Conservation (phyloP, 2,329 filamentous ascomycete genomes). For the Lasiodiplodia theobromae region DNA sequence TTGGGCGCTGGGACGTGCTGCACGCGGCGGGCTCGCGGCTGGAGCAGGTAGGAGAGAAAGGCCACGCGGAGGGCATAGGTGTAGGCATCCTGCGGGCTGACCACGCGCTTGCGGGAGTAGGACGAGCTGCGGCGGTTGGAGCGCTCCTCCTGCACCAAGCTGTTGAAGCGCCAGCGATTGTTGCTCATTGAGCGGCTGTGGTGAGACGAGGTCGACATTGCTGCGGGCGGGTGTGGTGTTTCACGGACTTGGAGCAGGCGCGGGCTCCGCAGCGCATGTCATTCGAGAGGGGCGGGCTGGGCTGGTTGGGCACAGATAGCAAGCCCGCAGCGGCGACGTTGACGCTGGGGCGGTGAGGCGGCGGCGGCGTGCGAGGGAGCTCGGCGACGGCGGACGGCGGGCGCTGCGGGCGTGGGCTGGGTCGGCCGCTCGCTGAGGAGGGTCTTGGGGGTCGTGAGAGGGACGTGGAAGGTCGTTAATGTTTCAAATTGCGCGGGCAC, state of each 20-base stretch:
- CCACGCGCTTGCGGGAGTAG: conserved; percentile 44
- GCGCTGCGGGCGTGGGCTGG: conserved; percentile 1
- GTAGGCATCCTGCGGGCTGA: conserved; percentile 78
- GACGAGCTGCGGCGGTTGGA: conserved; percentile 49
- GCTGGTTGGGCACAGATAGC: conserved; percentile 26
- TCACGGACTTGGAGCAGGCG: conserved; percentile 15
- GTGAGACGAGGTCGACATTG: conserved; percentile 27
- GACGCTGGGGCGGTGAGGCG: conserved; percentile 26
- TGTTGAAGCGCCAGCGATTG: conserved; percentile 51
- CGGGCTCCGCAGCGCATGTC: conserved; percentile 25
- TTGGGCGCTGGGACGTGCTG: conserved; percentile 77
- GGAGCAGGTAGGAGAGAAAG: conserved; percentile 90
- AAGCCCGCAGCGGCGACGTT: conserved; percentile 16
- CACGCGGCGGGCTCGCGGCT: conserved; percentile 86
- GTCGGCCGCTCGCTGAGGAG: conserved; percentile 5
- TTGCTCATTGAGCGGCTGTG: conserved; percentile 30
- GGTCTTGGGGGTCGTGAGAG: conserved; percentile 11
- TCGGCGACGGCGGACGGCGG: conserved; percentile 3
- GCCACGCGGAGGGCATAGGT: conserved; percentile 88
- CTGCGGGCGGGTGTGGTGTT: conserved; percentile 1
- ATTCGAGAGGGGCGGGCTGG: conserved; percentile 25
- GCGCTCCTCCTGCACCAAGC: conserved; percentile 49
- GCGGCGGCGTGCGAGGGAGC: not conserved
- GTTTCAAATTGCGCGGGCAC: conserved; percentile 29
- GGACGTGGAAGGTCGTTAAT: conserved; percentile 15